Base-by-base conservation (phyloP, 2,329 filamentous ascomycete species). In the Ambrosiella beaveri region DNA sequence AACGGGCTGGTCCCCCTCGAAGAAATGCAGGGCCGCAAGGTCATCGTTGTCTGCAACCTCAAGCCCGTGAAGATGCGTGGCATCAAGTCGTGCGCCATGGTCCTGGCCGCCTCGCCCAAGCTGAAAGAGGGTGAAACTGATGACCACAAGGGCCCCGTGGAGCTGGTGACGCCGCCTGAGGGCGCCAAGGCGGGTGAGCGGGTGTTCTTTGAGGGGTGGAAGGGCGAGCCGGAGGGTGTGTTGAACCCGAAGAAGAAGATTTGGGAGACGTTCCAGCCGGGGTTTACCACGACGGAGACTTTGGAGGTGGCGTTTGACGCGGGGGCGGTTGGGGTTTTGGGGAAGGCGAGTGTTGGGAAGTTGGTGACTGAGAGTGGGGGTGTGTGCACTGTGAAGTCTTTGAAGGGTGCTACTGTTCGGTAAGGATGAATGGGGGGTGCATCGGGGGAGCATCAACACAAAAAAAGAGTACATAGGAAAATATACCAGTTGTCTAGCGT, bases 191-290 rank as follows among this genome's bases (percentile, higher is more conserved):
- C 90, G 5, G 93, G 93, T 60, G 88, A 95, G 68, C 77, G 87
- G 12, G 86, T 97, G 56, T 90, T 78, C 77, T 98, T 98, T 68
- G 87, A 97, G 68, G 93, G 93, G 53, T 98, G 88, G 84, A 78
- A 88, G 70, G 90, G 88, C 61, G 86, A 95, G 75, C 89, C 93
- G 0, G 93, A 98, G 78, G 85, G 84, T 62, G 81, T 91, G 56
- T 78, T 98, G 59, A 98, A 97, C 78, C 93, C 93, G 60, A 98
- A 98, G 84, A 98, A 97, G 83, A 97, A 97, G 83, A 76, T 97
- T 62, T 97, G 91, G 90, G 93, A 98, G 77, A 88, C 79, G 8
- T 88, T 95, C 73, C 91, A 97, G 77, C 89, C 90, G 1, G 93
- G 91, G 0, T 97, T 97, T 74, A 95, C 87, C 37, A 98, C 91